Percentiles rank a stretch among this genome's conserved stretches.
Evolutionary conservation across 1,139 yeast species (phyloP).

Genomic region (Hyphopichia fennica): DNA sequence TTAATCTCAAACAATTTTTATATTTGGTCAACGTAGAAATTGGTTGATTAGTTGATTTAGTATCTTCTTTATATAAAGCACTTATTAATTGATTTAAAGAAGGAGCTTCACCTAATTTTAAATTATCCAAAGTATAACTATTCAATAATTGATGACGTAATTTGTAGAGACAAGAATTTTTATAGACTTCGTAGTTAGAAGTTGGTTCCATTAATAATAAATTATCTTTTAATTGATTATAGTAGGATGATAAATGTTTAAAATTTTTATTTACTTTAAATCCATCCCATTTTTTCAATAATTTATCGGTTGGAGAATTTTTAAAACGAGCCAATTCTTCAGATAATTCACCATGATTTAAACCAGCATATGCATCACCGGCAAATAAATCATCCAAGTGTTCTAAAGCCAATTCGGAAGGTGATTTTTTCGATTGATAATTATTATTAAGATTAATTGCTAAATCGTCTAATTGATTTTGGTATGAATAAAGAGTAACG

Average conservation of each 20-base stretch:
- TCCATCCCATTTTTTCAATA: constrained; percentile 16
- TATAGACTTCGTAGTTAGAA: constrained; percentile 12
- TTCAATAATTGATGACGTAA: constrained; percentile 24
- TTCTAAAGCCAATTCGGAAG: constrained; percentile 4
- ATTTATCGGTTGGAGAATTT: constrained; percentile 13
- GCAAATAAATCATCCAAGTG: constrained; percentile 18
- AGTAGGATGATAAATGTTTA: constrained; percentile 16
- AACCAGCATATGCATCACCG: constrained; percentile 30
- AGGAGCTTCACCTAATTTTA: constrained; percentile 42
- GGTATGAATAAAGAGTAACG: constrained; percentile 28
- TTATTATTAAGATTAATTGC: constrained; percentile 14
- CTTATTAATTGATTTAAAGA: constrained; percentile 28
- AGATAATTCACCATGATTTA: constrained; percentile 10
- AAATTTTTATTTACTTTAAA: constrained; percentile 14
- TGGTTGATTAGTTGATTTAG: constrained; percentile 9
- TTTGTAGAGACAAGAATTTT: background rate
- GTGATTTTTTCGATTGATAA: constrained; percentile 8
- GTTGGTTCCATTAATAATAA: constrained; percentile 40
- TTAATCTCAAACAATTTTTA: constrained; percentile 36
- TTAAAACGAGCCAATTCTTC: constrained; percentile 11
- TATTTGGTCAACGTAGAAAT: constrained; percentile 32
- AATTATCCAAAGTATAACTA: constrained; percentile 32
- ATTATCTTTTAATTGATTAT: constrained; percentile 27
- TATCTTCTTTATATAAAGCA: constrained; percentile 28
- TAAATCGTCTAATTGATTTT: constrained; percentile 24